phyloP scores from a whole-genome alignment of 2,329 filamentous ascomycete genomes.

The Berkeleyomyces basicola region DNA sequence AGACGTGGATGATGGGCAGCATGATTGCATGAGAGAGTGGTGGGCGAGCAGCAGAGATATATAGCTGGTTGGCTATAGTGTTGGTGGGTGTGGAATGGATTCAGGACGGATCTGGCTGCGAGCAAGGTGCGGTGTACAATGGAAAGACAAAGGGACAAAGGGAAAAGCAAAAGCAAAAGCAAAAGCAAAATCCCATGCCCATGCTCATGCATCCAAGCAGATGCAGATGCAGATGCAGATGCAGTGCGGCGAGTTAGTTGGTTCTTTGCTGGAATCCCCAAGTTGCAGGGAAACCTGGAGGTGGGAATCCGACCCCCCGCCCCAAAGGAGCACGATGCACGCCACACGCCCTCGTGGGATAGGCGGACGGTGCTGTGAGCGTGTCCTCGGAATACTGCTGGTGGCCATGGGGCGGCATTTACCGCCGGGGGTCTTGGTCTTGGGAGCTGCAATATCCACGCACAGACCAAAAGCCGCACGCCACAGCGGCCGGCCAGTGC shows the following conservation, averaged over 20 bases:
- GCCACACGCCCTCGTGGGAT: neutral
- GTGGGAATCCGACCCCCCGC: neutral
- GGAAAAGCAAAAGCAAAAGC: constrained; percentile 6
- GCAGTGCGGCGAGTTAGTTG: no score
- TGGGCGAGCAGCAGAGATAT: neutral
- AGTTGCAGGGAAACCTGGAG: neutral
- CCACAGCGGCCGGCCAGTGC: no score
- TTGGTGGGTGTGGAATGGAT: neutral
- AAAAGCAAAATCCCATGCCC: no score
- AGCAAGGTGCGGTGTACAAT: constrained; percentile 12
- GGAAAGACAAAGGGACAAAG: constrained; percentile 16
- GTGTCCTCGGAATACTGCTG: no score
- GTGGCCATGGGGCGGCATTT: no score
- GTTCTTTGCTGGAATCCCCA: neutral
- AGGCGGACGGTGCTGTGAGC: neutral
- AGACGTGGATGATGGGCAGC: constrained; percentile 45
- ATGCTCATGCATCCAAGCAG: no score
- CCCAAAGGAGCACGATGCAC: neutral
- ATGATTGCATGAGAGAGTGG: constrained; percentile 19
- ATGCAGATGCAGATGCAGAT: neutral
- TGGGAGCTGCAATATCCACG: no score
- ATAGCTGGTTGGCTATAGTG: neutral
- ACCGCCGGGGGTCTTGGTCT: no score
- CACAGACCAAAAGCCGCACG: no score
- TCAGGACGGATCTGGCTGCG: neutral